Conservation (phyloP, 2,329 filamentous ascomycete species). For the Xenoacremonium recifei region DNA sequence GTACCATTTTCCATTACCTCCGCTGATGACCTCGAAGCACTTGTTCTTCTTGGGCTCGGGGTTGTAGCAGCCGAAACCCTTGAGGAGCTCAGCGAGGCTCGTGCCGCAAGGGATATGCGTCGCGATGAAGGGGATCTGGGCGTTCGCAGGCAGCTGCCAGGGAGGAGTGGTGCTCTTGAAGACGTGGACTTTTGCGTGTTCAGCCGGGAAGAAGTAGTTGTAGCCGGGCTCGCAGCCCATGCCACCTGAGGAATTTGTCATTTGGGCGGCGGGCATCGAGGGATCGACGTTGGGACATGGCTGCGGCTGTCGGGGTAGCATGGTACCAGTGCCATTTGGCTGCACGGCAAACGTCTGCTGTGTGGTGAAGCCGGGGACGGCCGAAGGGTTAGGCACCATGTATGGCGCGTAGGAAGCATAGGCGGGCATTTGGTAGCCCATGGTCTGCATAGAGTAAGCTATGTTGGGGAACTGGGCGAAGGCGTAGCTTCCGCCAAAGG, state of each 20-base stretch:
- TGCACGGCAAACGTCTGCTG: conserved; percentile 31
- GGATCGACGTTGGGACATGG: conserved; percentile 42
- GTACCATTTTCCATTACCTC: conserved; percentile 58
- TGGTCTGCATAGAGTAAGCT: conserved; percentile 22
- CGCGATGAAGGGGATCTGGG: conserved; percentile 45
- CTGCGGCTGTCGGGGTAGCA: conserved; percentile 39
- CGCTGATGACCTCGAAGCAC: conserved; percentile 55
- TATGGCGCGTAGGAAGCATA: conserved; percentile 8
- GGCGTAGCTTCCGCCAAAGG: conserved; percentile 25
- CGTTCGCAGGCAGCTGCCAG: conserved; percentile 48
- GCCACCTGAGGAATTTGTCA: conserved; percentile 57
- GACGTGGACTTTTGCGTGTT: conserved; percentile 60
- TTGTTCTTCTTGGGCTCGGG: conserved; percentile 50
- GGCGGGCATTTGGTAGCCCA: not conserved
- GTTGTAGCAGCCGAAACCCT: conserved; percentile 57
- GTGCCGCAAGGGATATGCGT: conserved; percentile 52
- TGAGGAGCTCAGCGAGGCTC: conserved; percentile 55
- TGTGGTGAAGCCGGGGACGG: conserved; percentile 22
- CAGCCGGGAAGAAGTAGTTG: conserved; percentile 59
- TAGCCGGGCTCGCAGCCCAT: conserved; percentile 60
- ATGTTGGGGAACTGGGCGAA: conserved; percentile 18
- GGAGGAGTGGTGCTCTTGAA: conserved; percentile 51
- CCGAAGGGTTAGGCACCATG: conserved; percentile 5
- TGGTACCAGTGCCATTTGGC: conserved; percentile 36
- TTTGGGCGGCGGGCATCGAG: conserved; percentile 49